Evolutionary conservation across 257 asterid species (phyloP).

Genomic region (Pogostemon cablin): DNA sequence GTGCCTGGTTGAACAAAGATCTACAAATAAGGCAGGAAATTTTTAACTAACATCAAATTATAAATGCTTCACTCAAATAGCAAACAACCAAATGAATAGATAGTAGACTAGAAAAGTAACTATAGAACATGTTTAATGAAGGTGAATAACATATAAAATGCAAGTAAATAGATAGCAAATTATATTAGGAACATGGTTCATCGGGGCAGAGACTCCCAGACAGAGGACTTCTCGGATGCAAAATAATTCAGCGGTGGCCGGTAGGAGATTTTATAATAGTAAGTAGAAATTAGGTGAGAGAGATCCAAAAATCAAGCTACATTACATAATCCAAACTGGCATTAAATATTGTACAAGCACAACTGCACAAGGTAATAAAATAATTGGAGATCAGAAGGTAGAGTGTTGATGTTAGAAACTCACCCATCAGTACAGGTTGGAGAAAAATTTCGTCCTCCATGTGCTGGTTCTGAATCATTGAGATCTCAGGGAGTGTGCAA

Average conservation of each 20-base stretch:
- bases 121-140: background rate
- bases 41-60: constrained; percentile 3
- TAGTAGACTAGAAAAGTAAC: background rate
- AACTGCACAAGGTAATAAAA: constrained; percentile 13
- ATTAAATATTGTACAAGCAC: constrained; percentile 10
- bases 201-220: background rate
- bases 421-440: constrained; percentile 67
- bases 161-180: constrained; percentile 18
- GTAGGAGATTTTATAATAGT: constrained; percentile 9
- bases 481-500: constrained; percentile 78
- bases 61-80: background rate
- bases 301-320: background rate
- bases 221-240: background rate
- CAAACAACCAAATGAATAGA: constrained; percentile 2
- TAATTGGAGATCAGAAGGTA: constrained; percentile 22
- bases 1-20: background rate
- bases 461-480: constrained; percentile 65
- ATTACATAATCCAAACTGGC: constrained; percentile 13
- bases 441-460: constrained; percentile 71
- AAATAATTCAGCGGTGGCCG: background rate
- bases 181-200: background rate
- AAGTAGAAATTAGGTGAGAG: constrained; percentile 15
- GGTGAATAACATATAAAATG: background rate
- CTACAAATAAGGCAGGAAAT: background rate
- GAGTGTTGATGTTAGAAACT: constrained; percentile 36